These are phyloP conservation scores for Carallia brachiata DNA, from an alignment of 345 rosid genomes.

Conservation along the genomic window DNA sequence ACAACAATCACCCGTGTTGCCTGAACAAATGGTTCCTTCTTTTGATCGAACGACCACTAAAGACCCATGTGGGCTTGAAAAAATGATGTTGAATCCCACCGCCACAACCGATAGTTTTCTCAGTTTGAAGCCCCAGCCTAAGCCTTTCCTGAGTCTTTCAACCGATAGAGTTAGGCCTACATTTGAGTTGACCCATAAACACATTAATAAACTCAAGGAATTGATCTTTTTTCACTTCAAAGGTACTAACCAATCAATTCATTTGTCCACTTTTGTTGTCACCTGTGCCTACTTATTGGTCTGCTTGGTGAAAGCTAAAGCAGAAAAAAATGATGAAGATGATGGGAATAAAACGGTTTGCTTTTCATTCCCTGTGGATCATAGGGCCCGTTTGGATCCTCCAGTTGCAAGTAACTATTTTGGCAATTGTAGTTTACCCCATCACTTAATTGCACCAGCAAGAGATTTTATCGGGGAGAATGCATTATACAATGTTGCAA, in stretches of 20 bases:
- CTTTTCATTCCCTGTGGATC: neutral
- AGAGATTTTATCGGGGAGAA: slow-evolving; percentile 1
- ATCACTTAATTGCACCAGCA: neutral
- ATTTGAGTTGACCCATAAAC: slow-evolving; percentile 16
- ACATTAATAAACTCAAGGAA: slow-evolving; percentile 25
- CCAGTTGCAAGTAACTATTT: slow-evolving; percentile 26
- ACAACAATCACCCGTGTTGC: neutral
- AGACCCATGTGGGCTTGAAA: neutral
- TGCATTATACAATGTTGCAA: neutral
- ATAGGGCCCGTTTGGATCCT: slow-evolving; percentile 14
- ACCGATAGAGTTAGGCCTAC: slow-evolving; percentile 19
- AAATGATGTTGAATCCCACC: neutral
- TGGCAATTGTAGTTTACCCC: slow-evolving; percentile 24
- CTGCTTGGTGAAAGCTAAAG: slow-evolving; percentile 24
- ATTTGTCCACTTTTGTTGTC: slow-evolving; percentile 34
- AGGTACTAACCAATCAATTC: neutral
- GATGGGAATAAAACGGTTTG: slow-evolving; percentile 3
- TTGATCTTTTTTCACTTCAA: neutral
- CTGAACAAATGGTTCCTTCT: slow-evolving; percentile 16
- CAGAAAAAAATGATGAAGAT: neutral
- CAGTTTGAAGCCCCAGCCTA: slow-evolving; percentile 10
- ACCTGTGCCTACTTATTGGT: slow-evolving; percentile 9
- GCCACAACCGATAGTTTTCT: neutral
- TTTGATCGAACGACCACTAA: slow-evolving; percentile 18
- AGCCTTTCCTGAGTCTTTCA: neutral